Evolutionary conservation across 177 flowering plant genomes (phyloP).

Genomic region (Telopea speciosissima): DNA sequence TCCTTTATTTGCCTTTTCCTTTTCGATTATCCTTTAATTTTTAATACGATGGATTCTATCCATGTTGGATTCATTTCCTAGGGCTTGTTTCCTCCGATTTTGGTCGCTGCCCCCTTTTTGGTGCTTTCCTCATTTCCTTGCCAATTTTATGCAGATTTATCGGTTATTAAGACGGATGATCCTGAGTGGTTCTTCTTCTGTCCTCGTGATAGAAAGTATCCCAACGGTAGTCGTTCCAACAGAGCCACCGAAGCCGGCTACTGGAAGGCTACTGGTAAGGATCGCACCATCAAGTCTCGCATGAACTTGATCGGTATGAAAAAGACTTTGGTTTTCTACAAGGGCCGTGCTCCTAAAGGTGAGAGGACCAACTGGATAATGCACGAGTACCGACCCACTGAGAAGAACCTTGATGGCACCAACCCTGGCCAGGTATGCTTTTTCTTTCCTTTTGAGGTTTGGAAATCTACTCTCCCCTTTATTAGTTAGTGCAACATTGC

Average conservation of each 20-base stretch:
- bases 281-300: constrained; percentile 43
- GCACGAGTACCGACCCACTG: constrained; percentile 62
- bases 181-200: constrained; percentile 80
- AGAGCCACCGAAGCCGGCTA: constrained; percentile 61
- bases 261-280: constrained; percentile 78
- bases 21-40: too few relatives aligned
- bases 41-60: background rate
- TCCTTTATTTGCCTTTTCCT: background rate
- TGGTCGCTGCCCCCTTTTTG: background rate
- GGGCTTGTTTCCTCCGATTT: background rate
- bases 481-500: background rate
- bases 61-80: background rate
- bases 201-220: constrained; percentile 63
- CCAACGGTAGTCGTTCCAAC: constrained; percentile 58
- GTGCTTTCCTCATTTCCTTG: constrained; percentile 3
- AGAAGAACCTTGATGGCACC: constrained; percentile 45
- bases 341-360: constrained; percentile 63
- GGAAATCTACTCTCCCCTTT: too few relatives aligned
- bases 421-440: constrained; percentile 52
- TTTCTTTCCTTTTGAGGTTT: background rate
- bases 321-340: constrained; percentile 59
- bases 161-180: constrained; percentile 43
- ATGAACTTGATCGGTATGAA: constrained; percentile 47
- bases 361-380: constrained; percentile 56
- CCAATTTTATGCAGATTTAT: constrained; percentile 27